Evolutionary conservation across 192 early-diverging fungal species (phyloP), one percentile per base, ranked within the genome.

Genomic region (Borealophlyctis nickersoniae): DNA sequence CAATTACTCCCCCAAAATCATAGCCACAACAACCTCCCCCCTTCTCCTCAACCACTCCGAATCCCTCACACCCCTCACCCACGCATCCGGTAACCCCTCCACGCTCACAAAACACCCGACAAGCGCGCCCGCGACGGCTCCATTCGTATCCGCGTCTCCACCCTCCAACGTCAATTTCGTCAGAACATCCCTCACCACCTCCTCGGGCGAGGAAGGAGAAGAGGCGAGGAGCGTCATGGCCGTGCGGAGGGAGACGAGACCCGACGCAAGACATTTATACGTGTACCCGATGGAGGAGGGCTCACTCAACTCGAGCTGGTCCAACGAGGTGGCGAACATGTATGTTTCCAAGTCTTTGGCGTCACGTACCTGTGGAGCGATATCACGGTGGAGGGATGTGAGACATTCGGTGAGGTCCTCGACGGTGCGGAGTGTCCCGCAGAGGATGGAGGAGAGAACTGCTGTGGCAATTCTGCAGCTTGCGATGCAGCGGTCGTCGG

Each of bases 111-210:
- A 53, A 29, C 78, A 71, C 2, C 83, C 83, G 3, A 85, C 14
- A 24, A 85, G 48, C 3, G 80, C 74, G 4, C 83, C 83, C 0
- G 76, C 77, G 24, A 85, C 83, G 13, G 78, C 67, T 3, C 65
- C 73, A 58, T 85, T 85, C 16, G 83, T 84, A 59, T 84, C 82
- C 2, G 82, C 75, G 62, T 82, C 79, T 9, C 83, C 83, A 28
- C 71, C 83, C 60, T 85, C 81, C 49, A 83, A 49, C 1, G 63
- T 60, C 16, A 85, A 30, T 33, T 76, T 75, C n/a, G 71, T 80
- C 36, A 82, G 72, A 9, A 79, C 35, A 2, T 67, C 69, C 3
- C 66, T 68, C 55, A 84, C 81, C 2, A 72, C 63, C n/a, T 55
- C 53, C 0, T 67, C 71, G 0, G 71, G 58, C 4, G 23, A 39